Percentiles rank a stretch among this genome's conserved stretches.
Evolutionary conservation across 23 red algal genomes (phyloP).

Genomic region (Gracilariopsis chorda): DNA sequence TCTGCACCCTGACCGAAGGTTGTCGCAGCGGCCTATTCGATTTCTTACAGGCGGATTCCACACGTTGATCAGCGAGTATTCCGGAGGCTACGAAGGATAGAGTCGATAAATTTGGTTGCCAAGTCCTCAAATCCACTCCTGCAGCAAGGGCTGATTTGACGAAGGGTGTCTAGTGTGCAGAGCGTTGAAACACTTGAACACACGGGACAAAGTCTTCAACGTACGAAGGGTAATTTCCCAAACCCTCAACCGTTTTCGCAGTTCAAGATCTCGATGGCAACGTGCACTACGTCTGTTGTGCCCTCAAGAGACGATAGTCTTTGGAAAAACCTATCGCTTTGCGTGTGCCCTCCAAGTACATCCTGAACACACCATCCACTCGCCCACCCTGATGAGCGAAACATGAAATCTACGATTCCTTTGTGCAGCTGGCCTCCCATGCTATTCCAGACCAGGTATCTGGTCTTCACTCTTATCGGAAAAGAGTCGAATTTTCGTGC

Average conservation of each 20-base stretch:
- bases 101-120: too few relatives aligned
- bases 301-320: not conserved
- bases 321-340: not conserved
- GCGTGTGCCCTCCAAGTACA: not conserved
- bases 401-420: not conserved
- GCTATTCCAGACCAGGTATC: constrained; percentile 6
- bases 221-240: too few relatives aligned
- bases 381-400: constrained; percentile 4
- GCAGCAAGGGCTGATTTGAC: too few relatives aligned
- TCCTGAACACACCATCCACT: constrained; percentile 17
- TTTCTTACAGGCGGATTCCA: too few relatives aligned
- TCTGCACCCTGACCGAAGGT: too few relatives aligned
- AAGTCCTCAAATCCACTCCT: too few relatives aligned
- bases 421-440: constrained; percentile 9
- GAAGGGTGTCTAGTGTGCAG: too few relatives aligned
- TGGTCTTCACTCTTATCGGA: constrained; percentile 18
- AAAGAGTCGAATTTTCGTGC: not conserved
- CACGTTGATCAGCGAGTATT: too few relatives aligned
- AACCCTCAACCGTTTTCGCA: not conserved
- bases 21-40: too few relatives aligned
- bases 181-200: too few relatives aligned
- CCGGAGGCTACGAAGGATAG: too few relatives aligned
- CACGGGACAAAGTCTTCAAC: too few relatives aligned
- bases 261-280: not conserved
- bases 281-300: not conserved